Conservation (phyloP, 1,284 basidiomycete genomes). For the Leccinum fallax region DNA sequence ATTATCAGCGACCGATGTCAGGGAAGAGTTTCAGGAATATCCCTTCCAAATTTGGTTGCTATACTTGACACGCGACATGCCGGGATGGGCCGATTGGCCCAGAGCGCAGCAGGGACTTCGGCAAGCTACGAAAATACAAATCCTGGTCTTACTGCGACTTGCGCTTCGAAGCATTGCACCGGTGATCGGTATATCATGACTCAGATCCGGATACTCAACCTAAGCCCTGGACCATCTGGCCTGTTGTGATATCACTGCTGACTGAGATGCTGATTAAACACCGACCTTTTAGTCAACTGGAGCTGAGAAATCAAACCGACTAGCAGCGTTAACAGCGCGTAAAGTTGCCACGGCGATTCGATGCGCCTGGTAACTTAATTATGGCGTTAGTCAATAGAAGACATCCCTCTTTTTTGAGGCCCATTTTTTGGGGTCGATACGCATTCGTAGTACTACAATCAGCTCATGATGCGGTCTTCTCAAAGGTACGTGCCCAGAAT, state of each 20-base stretch:
- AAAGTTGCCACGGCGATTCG: not conserved
- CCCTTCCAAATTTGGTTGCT: too few relatives aligned
- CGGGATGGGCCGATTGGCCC: not conserved
- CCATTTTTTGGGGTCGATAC: not conserved
- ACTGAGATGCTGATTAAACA: constrained; percentile 13
- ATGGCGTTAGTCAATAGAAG: not conserved
- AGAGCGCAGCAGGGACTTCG: not conserved
- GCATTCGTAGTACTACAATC: not conserved
- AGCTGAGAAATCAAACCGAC: not conserved
- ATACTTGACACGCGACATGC: not conserved
- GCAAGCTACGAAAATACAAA: not conserved
- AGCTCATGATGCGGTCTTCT: not conserved
- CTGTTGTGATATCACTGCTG: not conserved
- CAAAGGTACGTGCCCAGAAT: not conserved
- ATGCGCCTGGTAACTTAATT: not conserved
- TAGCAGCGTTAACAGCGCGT: not conserved
- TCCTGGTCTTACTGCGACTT: too few relatives aligned
- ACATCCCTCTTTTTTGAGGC: not conserved
- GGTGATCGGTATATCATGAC: too few relatives aligned
- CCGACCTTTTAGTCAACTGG: not conserved
- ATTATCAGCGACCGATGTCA: too few relatives aligned
- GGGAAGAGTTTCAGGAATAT: too few relatives aligned
- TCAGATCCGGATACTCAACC: too few relatives aligned
- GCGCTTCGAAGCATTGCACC: too few relatives aligned
- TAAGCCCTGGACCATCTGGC: not conserved